Conservation (phyloP, 1,284 basidiomycete species). For the Sanghuangporus weigelae region DNA sequence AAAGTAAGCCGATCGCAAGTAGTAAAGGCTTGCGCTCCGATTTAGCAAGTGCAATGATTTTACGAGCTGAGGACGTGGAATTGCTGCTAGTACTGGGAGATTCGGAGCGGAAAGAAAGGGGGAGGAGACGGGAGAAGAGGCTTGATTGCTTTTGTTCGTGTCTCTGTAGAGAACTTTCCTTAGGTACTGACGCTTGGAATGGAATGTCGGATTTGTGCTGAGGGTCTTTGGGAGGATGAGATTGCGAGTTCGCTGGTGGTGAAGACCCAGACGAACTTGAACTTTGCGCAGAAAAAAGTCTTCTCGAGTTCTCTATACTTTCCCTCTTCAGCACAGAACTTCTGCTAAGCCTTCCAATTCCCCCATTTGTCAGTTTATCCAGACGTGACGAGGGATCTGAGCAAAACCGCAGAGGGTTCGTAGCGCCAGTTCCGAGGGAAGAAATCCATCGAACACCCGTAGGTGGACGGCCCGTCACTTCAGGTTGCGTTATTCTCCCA, state of each 20-base stretch:
- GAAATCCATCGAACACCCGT: too few relatives aligned
- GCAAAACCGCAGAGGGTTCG: too few relatives aligned
- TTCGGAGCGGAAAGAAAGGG: constrained; percentile 21
- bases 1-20: constrained; percentile 62
- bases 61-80: constrained; percentile 54
- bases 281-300: neutral
- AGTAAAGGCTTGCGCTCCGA: constrained; percentile 73
- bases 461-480: too few relatives aligned
- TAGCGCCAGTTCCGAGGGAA: too few relatives aligned
- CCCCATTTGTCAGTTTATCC: too few relatives aligned
- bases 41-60: constrained; percentile 70
- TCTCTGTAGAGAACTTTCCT: constrained; percentile 13
- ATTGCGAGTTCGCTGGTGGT: neutral
- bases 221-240: neutral
- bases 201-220: neutral
- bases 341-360: too few relatives aligned
- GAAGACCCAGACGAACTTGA: neutral
- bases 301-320: neutral
- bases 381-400: too few relatives aligned
- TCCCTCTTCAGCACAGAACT: neutral
- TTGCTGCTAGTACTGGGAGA: constrained; percentile 30
- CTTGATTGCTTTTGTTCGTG: constrained; percentile 11
- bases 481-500: too few relatives aligned
- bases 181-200: neutral
- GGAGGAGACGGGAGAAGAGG: constrained; percentile 28